Base-by-base conservation (phyloP, 2,329 filamentous ascomycete species). In the Leptodontidium sp. region DNA sequence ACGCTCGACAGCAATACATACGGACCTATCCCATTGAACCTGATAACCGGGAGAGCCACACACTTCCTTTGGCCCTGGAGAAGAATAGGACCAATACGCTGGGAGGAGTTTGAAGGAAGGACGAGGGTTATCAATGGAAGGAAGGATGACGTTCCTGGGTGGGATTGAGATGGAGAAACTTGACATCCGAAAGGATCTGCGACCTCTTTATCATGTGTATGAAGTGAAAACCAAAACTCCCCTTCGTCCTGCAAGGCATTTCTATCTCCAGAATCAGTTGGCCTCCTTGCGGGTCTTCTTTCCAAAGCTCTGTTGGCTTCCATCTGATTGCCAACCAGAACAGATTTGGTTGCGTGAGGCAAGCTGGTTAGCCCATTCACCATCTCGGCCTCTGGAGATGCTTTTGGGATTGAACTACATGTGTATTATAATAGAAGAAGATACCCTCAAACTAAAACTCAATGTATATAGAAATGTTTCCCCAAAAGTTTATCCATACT, bases 1-100 rank as follows among this genome's bases (percentile, higher is more conserved):
- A 93, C 88, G 66, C 79, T 90, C 69, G 96, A 99, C 81, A 97
- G 94, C 80, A 97, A 97, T 80, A 89, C 89, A 14, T 98, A 97
- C 79, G 96, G 96, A 0, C 93, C 96, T 4, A 89, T 97, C 59
- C 91, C 92, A 29, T 88, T 88, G 72, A 88, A 87, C 65, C 79
- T 98, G 71, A 87, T 98, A 45, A 89, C 90, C 47, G 94, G 94
- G 0, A 89, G 86, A 75, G 89, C 94, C 24, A 88, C 90, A 14
- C 88, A 90, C 78, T 85, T 97, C 40, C 77, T 97, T 66, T 91
- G 88, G 82, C 93, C 93, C 2, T 86, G 85, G 72, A 81, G 82
- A 68, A 86, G 88, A 80, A 84, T 86, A 75, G 87, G 88, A 12
- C 79, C 80, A 29, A 82, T 91, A 32, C 80, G 79, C 75, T 90